These are phyloP conservation scores for Bruguiera gymnorhiza DNA, from an alignment of 345 rosid species.

Conservation along the genomic window DNA sequence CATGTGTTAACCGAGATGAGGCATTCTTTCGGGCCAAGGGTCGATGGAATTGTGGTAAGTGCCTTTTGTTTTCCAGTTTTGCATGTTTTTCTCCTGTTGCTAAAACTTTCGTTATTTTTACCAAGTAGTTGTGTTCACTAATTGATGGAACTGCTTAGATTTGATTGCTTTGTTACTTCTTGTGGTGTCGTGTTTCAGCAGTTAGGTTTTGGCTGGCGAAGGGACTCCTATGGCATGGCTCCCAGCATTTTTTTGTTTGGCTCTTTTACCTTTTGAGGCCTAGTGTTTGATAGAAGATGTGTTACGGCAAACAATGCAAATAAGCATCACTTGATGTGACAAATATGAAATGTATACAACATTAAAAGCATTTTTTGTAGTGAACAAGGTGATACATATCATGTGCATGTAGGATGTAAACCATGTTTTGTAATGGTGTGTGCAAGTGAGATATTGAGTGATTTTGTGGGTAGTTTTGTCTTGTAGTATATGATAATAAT, in stretches of 20 bases:
- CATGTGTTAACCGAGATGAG: slow-evolving; percentile 89
- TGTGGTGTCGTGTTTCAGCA: slow-evolving; percentile 7
- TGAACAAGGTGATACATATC: too few relatives aligned
- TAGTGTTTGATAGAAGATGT: not conserved
- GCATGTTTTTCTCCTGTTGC: not conserved
- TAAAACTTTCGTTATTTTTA: not conserved
- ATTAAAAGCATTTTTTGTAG: too few relatives aligned
- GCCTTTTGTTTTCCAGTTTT: not conserved
- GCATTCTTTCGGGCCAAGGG: slow-evolving; percentile 83
- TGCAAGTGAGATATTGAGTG: not conserved
- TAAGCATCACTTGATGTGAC: too few relatives aligned
- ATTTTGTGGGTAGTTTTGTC: too few relatives aligned
- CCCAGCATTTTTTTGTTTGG: not conserved
- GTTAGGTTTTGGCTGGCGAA: slow-evolving; percentile 12
- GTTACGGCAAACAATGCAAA: too few relatives aligned
- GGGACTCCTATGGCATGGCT: slow-evolving; percentile 4
- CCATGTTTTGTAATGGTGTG: not conserved
- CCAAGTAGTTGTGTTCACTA: not conserved
- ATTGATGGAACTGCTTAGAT: not conserved
- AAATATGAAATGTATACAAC: too few relatives aligned
- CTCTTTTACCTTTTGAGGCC: not conserved
- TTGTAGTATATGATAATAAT: too few relatives aligned
- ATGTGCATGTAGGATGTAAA: slow-evolving; percentile 1
- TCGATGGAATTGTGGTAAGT: slow-evolving; percentile 97
- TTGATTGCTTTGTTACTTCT: not conserved